phyloP scores from a whole-genome alignment of 345 rosid species.

The Cardiospermum halicacabum region DNA sequence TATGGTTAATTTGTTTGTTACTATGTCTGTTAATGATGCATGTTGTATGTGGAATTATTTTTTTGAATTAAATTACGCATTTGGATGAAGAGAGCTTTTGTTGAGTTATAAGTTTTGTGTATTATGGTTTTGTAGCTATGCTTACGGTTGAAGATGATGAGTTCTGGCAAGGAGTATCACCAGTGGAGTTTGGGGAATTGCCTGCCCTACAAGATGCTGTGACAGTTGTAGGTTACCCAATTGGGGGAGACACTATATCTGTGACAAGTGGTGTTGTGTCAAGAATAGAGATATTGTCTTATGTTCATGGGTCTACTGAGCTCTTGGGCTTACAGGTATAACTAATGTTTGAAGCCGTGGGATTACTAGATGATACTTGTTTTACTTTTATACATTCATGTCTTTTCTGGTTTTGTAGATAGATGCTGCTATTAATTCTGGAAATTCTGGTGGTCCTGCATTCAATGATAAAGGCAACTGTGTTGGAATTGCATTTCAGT shows the following conservation, averaged over 20 bases:
- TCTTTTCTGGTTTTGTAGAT: conserved; percentile 36
- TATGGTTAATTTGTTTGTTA: not conserved
- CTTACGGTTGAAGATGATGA: conserved; percentile 55
- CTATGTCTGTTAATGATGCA: not conserved
- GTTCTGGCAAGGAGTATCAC: conserved; percentile 62
- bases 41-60: not conserved
- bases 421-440: conserved; percentile 77
- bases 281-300: conserved; percentile 63
- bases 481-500: conserved; percentile 80
- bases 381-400: not conserved
- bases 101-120: conserved; percentile 10
- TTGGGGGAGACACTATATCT: conserved; percentile 74
- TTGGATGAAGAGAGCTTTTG: conserved; percentile 6
- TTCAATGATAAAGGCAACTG: conserved; percentile 66
- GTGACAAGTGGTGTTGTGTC: conserved; percentile 81
- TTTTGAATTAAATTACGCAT: not conserved
- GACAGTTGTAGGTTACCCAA: conserved; percentile 72
- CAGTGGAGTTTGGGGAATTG: conserved; percentile 65
- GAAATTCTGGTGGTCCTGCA: conserved; percentile 81
- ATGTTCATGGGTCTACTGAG: conserved; percentile 67
- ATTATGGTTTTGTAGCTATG: conserved; percentile 40
- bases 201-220: conserved; percentile 83
- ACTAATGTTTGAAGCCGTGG: conserved; percentile 1
- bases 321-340: conserved; percentile 67
- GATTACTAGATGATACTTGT: not conserved